Base-by-base conservation (phyloP, 345 rosid species). In the Triadica sebifera region DNA sequence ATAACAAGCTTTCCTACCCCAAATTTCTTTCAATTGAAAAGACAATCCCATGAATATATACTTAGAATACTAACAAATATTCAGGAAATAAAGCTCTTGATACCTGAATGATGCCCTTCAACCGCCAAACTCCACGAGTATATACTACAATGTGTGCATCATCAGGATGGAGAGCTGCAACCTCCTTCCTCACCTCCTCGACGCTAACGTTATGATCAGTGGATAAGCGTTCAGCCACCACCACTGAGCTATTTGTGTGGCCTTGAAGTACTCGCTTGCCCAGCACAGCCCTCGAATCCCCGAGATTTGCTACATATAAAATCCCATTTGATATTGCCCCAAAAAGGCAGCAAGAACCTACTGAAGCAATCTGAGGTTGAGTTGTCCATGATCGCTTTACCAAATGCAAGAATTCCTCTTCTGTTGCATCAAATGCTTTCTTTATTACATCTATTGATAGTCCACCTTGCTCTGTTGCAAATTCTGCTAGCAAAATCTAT, bases 21-120 rank as follows among this genome's bases (percentile, higher is more conserved):
- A 6, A 43, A 43, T 43, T 43, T 43, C 47, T 1, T 43, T 43
- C 20, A 17, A 52, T 52, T 17, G 34, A 29, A 29, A 17, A 52
- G 4, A 52, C n/a, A 15, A 15, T 17, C 20, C 3, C 2, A 5
- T 12, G 15, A 60, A 34, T 6, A 29, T 29, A 29, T 29, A 13
- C n/a, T 12, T 12, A 13, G 63, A 25, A 34, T 19, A 49, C 55
- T 15, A 25, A 38, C 11, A 64, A 9, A 70, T 5, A n/a, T 12
- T 51, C 68, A 62, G 53, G 64, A 64, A 24, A 43, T 1, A 60
- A 49, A 63, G 12, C 1, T 5, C 24, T 37, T 6, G 39, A 41
- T 79, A 89, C 93, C 93, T 89, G 93, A 82, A 89, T 87, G 73
- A 89, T 87, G 71, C 93, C 93, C 85, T 85, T 89, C 8, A 89